phyloP scores from a whole-genome alignment of 2,329 filamentous ascomycete species.

The Ceratocystis huliohia region DNA sequence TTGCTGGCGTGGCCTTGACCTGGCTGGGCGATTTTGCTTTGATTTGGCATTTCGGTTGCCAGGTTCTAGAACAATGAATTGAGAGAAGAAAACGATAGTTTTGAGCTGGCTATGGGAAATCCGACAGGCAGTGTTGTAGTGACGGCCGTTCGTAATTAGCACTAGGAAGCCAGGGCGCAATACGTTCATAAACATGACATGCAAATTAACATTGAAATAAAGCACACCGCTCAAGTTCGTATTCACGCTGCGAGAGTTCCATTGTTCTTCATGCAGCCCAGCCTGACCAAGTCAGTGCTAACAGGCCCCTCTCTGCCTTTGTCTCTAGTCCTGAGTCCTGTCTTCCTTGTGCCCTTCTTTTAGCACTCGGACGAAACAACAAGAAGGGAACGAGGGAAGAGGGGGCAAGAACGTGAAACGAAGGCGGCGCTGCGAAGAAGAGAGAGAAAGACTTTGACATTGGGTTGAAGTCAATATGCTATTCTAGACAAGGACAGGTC shows the following conservation, averaged over 20 bases:
- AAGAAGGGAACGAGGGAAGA: not conserved
- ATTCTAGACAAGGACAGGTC: too few species aligned
- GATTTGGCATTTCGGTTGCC: slow-evolving; percentile 8
- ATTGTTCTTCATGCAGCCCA: not conserved
- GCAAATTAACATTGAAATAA: not conserved
- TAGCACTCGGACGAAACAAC: not conserved
- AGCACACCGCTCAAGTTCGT: not conserved
- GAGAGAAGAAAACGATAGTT: not conserved
- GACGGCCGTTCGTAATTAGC: not conserved
- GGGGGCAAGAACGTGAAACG: too few species aligned
- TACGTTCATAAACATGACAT: too few species aligned
- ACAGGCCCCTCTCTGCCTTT: not conserved
- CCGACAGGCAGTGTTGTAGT: not conserved
- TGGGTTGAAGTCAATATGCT: too few species aligned
- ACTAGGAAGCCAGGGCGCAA: too few species aligned
- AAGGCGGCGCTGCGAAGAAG: not conserved
- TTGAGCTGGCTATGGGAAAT: not conserved
- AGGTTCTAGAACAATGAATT: not conserved
- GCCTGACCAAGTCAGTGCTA: too few species aligned
- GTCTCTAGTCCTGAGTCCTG: not conserved
- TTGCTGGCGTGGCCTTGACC: not conserved
- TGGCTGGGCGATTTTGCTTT: not conserved
- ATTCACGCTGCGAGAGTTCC: not conserved
- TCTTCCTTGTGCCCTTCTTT: not conserved
- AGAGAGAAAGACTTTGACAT: not conserved